Percentiles rank a stretch among this genome's conserved stretches.
Evolutionary conservation across 768 basidiomycete genomes (phyloP).

Genomic region (Xanthoconium stramineum): DNA sequence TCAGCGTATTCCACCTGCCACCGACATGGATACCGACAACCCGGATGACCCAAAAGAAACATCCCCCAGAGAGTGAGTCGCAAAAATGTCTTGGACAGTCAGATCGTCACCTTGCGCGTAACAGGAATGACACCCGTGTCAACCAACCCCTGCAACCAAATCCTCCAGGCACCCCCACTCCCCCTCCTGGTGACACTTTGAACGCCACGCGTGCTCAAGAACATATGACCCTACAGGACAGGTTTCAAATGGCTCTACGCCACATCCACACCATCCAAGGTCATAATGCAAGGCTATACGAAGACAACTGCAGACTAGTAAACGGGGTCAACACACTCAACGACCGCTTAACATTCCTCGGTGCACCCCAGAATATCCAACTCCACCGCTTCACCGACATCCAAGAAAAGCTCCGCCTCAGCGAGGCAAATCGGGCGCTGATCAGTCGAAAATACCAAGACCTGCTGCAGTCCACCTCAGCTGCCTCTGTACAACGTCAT

Average conservation of each 20-base stretch:
- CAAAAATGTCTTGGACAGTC: not conserved
- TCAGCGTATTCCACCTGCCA: no score
- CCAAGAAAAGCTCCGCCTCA: constrained; percentile 25
- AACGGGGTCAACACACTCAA: constrained; percentile 29
- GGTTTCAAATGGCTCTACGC: constrained; percentile 21
- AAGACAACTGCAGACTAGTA: constrained; percentile 37
- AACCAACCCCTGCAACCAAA: not conserved
- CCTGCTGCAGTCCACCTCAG: constrained; percentile 12
- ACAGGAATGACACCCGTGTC: constrained; percentile 2
- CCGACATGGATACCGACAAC: not conserved
- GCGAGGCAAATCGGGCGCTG: constrained; percentile 17
- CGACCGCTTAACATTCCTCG: constrained; percentile 25
- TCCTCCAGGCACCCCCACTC: constrained; percentile 2
- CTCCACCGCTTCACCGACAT: constrained; percentile 17
- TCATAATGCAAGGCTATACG: constrained; percentile 34
- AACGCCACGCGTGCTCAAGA: constrained; percentile 44
- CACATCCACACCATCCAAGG: constrained; percentile 31
- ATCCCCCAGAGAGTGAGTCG: constrained; percentile 11
- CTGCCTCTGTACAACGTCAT: constrained; percentile 15
- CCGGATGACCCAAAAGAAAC: not conserved
- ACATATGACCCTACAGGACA: constrained; percentile 36
- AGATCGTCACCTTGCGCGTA: not conserved
- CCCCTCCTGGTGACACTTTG: not conserved
- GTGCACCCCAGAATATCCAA: constrained; percentile 17
- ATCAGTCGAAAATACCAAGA: constrained; percentile 27